phyloP scores from a whole-genome alignment of 2,329 filamentous ascomycete genomes.

The Bipolaris gigantea region DNA sequence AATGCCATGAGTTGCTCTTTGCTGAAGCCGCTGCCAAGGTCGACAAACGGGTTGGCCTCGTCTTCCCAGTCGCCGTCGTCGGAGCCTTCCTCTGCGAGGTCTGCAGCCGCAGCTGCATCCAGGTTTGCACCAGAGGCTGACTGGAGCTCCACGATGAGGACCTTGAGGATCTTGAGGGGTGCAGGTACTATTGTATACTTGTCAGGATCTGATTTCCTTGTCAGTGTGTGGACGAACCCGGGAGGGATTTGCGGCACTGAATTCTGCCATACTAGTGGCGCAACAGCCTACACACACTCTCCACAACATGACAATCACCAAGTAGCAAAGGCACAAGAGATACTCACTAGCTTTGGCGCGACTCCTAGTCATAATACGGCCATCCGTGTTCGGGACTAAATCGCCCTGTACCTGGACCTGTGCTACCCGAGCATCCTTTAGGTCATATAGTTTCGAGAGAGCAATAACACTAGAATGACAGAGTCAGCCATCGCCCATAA shows the following conservation, averaged over 20 bases:
- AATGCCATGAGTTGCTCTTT: slow-evolving; percentile 77
- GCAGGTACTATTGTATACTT: slow-evolving; percentile 86
- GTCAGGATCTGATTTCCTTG: slow-evolving; percentile 68
- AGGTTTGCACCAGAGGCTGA: slow-evolving; percentile 71
- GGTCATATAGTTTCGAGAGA: slow-evolving; percentile 83
- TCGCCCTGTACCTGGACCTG: slow-evolving; percentile 90
- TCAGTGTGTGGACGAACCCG: slow-evolving; percentile 15
- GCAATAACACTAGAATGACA: slow-evolving; percentile 72
- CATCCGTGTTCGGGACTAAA: slow-evolving; percentile 71
- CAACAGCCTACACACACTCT: not conserved
- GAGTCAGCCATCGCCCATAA: slow-evolving; percentile 14
- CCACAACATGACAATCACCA: slow-evolving; percentile 1
- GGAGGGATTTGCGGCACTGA: not conserved
- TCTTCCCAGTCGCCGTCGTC: slow-evolving; percentile 74
- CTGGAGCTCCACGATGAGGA: slow-evolving; percentile 87
- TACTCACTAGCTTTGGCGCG: slow-evolving; percentile 76
- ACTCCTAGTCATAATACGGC: slow-evolving; percentile 90
- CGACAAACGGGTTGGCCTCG: slow-evolving; percentile 69
- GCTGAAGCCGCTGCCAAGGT: slow-evolving; percentile 63
- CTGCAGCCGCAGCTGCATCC: slow-evolving; percentile 63
- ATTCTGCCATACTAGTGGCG: not conserved
- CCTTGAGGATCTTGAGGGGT: slow-evolving; percentile 92
- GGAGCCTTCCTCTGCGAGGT: slow-evolving; percentile 70
- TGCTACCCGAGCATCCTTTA: slow-evolving; percentile 78
- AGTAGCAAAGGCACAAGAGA: not conserved